Evolutionary conservation across 2,329 filamentous ascomycete species (phyloP).

Genomic region (Eutypa lata): DNA sequence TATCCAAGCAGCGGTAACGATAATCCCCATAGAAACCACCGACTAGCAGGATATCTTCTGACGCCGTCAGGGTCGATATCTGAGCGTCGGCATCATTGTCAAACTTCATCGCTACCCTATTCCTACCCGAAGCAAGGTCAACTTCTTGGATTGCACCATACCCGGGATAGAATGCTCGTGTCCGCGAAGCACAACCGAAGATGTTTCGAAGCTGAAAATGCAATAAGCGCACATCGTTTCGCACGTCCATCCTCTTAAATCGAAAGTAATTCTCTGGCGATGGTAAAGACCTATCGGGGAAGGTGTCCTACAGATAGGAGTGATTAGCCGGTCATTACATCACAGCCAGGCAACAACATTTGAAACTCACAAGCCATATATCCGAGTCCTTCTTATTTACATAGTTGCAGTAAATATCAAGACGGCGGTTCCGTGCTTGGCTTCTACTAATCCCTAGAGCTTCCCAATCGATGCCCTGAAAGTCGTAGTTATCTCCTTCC

Average conservation of each 20-base stretch:
- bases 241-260: constrained; percentile 56
- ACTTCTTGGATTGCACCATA: constrained; percentile 47
- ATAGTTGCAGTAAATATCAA: constrained; percentile 54
- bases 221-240: constrained; percentile 50
- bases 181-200: constrained; percentile 53
- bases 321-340: neutral
- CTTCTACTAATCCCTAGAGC: constrained; percentile 48
- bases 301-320: constrained; percentile 5
- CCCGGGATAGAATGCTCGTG: constrained; percentile 56
- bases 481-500: constrained; percentile 52
- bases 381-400: constrained; percentile 50
- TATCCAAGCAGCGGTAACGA: constrained; percentile 44
- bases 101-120: constrained; percentile 44
- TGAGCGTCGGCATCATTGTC: constrained; percentile 36
- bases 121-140: constrained; percentile 46
- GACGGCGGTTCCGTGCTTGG: constrained; percentile 46
- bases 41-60: constrained; percentile 54
- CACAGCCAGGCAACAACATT: neutral
- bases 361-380: constrained; percentile 42
- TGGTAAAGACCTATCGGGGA: constrained; percentile 33
- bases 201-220: constrained; percentile 67
- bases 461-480: constrained; percentile 59
- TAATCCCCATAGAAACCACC: constrained; percentile 59
- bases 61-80: constrained; percentile 50
- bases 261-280: constrained; percentile 51